A percentile compares a stretch with the other conserved stretches of the same genome.
phyloP scores from a whole-genome alignment of 371 early-diverging fungal species.

The Mortierella sp. region DNA sequence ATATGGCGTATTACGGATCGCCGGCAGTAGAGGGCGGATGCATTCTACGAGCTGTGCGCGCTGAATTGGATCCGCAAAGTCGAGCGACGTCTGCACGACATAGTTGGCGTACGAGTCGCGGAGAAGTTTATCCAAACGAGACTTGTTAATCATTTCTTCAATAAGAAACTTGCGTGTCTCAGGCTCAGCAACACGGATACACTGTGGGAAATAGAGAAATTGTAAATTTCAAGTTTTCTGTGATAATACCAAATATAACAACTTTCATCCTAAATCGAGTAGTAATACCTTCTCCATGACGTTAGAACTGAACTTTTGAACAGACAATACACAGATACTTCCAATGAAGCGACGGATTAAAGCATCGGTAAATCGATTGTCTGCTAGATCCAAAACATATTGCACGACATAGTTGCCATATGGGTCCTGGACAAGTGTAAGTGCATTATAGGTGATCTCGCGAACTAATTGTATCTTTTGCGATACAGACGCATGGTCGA shows the following conservation, averaged over 20 bases:
- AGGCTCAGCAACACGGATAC: slow-evolving; percentile 84
- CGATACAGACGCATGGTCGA: slow-evolving; percentile 83
- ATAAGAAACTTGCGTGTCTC: slow-evolving; percentile 78
- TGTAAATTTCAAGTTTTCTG: slow-evolving; percentile 48
- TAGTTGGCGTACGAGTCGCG: slow-evolving; percentile 93
- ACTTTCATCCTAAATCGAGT: too few relatives aligned
- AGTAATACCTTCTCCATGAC: slow-evolving; percentile 83
- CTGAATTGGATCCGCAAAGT: slow-evolving; percentile 85
- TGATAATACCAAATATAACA: slow-evolving; percentile 62
- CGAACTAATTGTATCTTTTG: slow-evolving; percentile 87
- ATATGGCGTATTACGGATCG: slow-evolving; percentile 88
- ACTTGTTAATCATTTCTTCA: slow-evolving; percentile 77
- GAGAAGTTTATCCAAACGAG: slow-evolving; percentile 80
- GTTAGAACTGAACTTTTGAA: slow-evolving; percentile 94
- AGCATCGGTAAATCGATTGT: slow-evolving; percentile 73
- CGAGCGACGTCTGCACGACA: slow-evolving; percentile 92
- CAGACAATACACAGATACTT: slow-evolving; percentile 81
- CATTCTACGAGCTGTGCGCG: slow-evolving; percentile 82
- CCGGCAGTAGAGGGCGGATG: slow-evolving; percentile 81
- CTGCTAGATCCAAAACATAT: slow-evolving; percentile 90
- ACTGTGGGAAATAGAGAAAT: slow-evolving; percentile 52
- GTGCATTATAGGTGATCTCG: slow-evolving; percentile 81
- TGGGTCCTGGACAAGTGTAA: slow-evolving; percentile 91
- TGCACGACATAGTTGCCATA: slow-evolving; percentile 99
- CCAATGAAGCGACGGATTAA: slow-evolving; percentile 83